Base-by-base conservation (phyloP, 2,329 filamentous ascomycete species). In the Fusarium sp. region DNA sequence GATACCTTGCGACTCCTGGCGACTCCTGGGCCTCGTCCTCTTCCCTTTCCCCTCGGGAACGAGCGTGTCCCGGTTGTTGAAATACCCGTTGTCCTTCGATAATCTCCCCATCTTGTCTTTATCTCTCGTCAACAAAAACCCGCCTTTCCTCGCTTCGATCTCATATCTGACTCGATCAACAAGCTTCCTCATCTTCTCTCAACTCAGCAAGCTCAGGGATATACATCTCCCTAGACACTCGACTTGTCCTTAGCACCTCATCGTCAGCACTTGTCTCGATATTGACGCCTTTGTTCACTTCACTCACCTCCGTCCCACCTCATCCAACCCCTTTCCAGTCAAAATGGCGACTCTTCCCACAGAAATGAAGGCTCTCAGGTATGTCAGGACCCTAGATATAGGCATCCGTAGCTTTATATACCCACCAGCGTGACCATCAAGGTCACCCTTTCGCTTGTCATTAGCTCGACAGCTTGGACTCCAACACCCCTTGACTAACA, bases 341-440 rank as follows among this genome's bases (percentile, higher is more conserved):
- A 65, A 50, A 18, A 80, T 79, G 75, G 76, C 77, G 61, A 75
- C 73, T 73, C 81, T 88, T 68, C 85, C 85, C 63, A 80, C 82
- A 77, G 81, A 83, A 69, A 88, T 87, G 85, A 89, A 89, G 80
- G 87, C 87, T 79, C 84, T 89, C 78, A 82, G 84, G 87, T 87
- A 79, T 72, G 83, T 78, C 25, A 38, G 25, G 23, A 9, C 11
- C n/a, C 31, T 25, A 33, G 29, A 20, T 2, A 36, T 53, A 36
- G 10, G 20, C 33, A 36, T n/a, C 44, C n/a, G 23, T 23, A 16
- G 57, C 25, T 23, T 18, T 58, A 59, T 64, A 59, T 72, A 68
- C 59, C 69, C 57, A 31, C 31, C 31, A 6, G 14, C 31, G 25
- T 59, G 38, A 34, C 72, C 69, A 75, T 74, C 74, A 74, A 46